phyloP scores from a whole-genome alignment of 2,329 filamentous ascomycete genomes.

The Ophioceras dolichostomum region DNA sequence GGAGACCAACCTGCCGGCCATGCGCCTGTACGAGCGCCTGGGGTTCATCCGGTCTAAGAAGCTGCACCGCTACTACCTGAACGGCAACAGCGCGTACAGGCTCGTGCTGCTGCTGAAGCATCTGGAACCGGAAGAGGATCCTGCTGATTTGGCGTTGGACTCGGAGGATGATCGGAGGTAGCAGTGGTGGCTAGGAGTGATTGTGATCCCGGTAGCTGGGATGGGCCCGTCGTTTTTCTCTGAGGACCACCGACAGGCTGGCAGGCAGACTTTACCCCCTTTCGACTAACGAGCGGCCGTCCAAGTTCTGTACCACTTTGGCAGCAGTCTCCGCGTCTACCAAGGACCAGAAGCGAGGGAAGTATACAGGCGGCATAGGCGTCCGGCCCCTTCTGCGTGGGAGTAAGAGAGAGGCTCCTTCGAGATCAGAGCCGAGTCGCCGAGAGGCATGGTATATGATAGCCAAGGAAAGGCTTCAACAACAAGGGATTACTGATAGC shows the following conservation, averaged over 20 bases:
- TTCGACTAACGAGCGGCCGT: too few relatives aligned
- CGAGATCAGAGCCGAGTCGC: too few relatives aligned
- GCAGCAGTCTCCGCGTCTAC: background rate
- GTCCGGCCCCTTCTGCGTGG: too few relatives aligned
- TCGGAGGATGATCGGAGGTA: conserved; percentile 13
- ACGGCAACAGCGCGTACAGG: conserved; percentile 88
- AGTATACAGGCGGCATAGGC: too few relatives aligned
- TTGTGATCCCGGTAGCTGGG: background rate
- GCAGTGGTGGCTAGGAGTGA: background rate
- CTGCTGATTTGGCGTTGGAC: conserved; percentile 20
- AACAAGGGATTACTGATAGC: too few relatives aligned
- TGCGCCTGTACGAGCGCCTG: conserved; percentile 84
- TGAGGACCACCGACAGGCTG: background rate
- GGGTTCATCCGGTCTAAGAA: conserved; percentile 90
- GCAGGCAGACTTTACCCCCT: too few relatives aligned
- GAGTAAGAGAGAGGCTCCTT: too few relatives aligned
- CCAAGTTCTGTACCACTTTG: too few relatives aligned
- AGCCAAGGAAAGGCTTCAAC: too few relatives aligned
- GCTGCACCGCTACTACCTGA: conserved; percentile 88
- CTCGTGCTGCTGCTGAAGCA: conserved; percentile 68
- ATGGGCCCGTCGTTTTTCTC: background rate
- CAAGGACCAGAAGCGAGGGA: too few relatives aligned
- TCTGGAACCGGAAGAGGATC: conserved; percentile 26
- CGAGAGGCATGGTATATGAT: too few relatives aligned
- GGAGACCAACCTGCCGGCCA: conserved; percentile 78